These are phyloP conservation scores for Thelonectria rubi DNA, from an alignment of 2,329 filamentous ascomycete genomes.

Conservation along the genomic window DNA sequence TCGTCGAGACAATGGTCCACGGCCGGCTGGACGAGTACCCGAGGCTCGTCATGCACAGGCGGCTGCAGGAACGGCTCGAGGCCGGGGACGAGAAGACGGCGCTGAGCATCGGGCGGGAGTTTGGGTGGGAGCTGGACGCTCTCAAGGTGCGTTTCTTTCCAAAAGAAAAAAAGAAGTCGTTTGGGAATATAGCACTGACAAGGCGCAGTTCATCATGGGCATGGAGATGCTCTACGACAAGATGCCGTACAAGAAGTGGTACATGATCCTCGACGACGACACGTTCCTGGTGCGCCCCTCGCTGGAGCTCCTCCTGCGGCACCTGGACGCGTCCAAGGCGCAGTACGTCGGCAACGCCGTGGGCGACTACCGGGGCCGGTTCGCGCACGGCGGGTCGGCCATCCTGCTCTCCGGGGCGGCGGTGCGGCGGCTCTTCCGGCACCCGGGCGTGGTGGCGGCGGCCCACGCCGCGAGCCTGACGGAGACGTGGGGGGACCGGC, in stretches of 20 bases:
- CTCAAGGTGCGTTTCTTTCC: constrained; percentile 59
- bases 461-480: constrained; percentile 59
- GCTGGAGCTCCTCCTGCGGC: constrained; percentile 57
- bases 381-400: constrained; percentile 66
- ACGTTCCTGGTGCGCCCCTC: constrained; percentile 63
- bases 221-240: constrained; percentile 61
- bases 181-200: too few relatives aligned
- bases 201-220: constrained; percentile 60
- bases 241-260: constrained; percentile 67
- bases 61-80: constrained; percentile 50
- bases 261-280: constrained; percentile 66
- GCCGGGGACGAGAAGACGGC: constrained; percentile 51
- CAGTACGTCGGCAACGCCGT: constrained; percentile 66
- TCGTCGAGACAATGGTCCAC: constrained; percentile 46
- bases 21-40: constrained; percentile 42
- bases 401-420: constrained; percentile 62
- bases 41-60: constrained; percentile 53
- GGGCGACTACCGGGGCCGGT: constrained; percentile 63
- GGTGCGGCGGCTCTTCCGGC: constrained; percentile 56
- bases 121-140: constrained; percentile 61
- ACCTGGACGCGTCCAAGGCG: constrained; percentile 57
- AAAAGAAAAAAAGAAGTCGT: too few relatives aligned
- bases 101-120: constrained; percentile 47
- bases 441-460: constrained; percentile 53
- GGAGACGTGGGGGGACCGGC: constrained; percentile 63